phyloP scores from a whole-genome alignment of 805 yeast species.

The Komagataella pastoris region DNA sequence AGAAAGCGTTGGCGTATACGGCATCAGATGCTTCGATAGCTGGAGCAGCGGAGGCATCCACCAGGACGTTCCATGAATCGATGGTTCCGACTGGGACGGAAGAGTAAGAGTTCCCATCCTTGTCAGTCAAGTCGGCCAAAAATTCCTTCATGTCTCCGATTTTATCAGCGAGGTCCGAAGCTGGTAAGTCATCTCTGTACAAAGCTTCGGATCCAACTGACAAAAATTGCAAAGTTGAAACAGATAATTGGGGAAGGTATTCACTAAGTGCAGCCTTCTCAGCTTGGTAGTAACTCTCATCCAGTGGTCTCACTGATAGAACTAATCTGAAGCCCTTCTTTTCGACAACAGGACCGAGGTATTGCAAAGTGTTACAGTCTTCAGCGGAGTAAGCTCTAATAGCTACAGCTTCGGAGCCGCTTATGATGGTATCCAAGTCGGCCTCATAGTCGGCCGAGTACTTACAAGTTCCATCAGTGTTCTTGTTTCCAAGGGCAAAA shows the following conservation, averaged over 20 bases:
- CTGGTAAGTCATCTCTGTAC: conserved; percentile 80
- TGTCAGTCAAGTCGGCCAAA: conserved; percentile 52
- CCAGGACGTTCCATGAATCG: conserved; percentile 90
- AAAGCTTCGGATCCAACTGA: conserved; percentile 94
- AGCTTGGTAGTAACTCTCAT: conserved; percentile 57
- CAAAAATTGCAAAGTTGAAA: conserved; percentile 57
- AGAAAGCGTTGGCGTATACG: conserved; percentile 88
- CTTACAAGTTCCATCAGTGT: conserved; percentile 67
- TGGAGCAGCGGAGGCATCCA: conserved; percentile 58
- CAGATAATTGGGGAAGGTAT: conserved; percentile 63
- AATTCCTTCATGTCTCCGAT: conserved; percentile 51
- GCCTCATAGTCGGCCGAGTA: conserved; percentile 50
- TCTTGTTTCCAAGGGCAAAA: conserved; percentile 78
- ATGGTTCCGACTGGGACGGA: conserved; percentile 79
- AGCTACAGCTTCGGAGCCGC: conserved; percentile 33
- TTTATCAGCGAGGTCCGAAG: conserved; percentile 53
- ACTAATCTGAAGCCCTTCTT: conserved; percentile 61
- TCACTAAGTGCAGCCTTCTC: conserved; percentile 61
- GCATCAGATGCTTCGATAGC: conserved; percentile 77
- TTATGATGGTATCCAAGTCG: conserved; percentile 44
- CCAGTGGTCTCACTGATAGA: conserved; percentile 92
- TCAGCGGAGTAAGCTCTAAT: conserved; percentile 82
- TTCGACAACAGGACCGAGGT: conserved; percentile 80
- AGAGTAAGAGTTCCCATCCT: conserved; percentile 66
- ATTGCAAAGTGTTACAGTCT: conserved; percentile 84